These are phyloP conservation scores for Musa acuminata DNA, from an alignment of 176 grass and related monocot species.

Conservation along the genomic window DNA sequence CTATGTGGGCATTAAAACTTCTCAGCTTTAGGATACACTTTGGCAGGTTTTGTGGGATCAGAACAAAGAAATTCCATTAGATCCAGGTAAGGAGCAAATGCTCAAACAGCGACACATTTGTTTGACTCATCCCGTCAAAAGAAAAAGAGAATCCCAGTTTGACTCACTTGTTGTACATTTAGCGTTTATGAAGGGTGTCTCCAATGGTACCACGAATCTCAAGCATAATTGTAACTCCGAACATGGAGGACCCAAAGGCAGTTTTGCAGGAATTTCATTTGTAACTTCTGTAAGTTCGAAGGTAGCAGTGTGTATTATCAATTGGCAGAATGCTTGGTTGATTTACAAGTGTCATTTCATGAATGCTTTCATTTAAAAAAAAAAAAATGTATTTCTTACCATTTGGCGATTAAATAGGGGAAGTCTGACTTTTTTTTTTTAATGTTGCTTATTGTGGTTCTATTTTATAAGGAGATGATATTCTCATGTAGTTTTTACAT, in stretches of 20 bases:
- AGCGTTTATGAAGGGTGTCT: not conserved
- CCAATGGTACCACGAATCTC: not conserved
- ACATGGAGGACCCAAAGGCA: not conserved
- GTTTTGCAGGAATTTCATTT: conserved; percentile 3
- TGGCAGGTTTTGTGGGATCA: not conserved
- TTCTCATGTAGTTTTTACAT: too few relatives aligned
- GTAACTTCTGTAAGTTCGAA: not conserved
- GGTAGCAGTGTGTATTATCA: conserved; percentile 4
- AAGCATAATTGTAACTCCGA: not conserved
- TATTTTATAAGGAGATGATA: too few relatives aligned
- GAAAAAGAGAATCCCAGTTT: not conserved
- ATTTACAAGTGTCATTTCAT: not conserved
- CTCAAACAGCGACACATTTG: not conserved
- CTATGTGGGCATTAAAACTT: conserved; percentile 5
- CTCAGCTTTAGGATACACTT: conserved; percentile 13
- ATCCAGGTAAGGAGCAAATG: not conserved
- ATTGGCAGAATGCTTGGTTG: not conserved
- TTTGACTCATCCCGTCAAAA: not conserved
- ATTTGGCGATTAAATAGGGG: not conserved
- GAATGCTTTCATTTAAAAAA: not conserved
- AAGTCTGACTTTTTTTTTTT: not conserved
- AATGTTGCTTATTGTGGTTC: not conserved
- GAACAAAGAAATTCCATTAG: not conserved
- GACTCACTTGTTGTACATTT: not conserved
- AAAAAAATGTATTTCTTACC: not conserved